Percentiles rank a stretch among this genome's conserved stretches.
phyloP scores from a whole-genome alignment of 305 asterid species.

The Solanum chacoense region DNA sequence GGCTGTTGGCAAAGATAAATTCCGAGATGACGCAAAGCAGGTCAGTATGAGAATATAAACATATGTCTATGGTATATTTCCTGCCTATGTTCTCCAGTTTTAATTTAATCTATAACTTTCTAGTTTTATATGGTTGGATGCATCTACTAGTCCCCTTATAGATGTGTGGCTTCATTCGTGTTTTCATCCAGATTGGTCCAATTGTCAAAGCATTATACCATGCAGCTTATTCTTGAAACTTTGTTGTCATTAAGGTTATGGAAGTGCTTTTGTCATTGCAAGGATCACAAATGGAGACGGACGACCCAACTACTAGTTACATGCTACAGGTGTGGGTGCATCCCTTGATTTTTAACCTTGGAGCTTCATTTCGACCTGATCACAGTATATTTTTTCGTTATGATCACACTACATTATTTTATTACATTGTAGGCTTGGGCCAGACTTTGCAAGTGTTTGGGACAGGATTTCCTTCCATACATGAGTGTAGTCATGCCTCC shows the following conservation, averaged over 20 bases:
- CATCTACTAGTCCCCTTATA: not conserved
- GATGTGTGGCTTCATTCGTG: not conserved
- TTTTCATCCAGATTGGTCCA: not conserved
- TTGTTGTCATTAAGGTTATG: constrained; percentile 15
- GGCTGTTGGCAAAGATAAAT: constrained; percentile 21
- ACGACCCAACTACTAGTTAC: constrained; percentile 26
- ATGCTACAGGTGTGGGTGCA: constrained; percentile 15
- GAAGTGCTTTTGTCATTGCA: constrained; percentile 22
- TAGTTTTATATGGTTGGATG: not conserved
- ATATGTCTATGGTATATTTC: not conserved
- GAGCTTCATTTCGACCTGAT: not conserved
- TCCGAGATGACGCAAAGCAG: constrained; percentile 21
- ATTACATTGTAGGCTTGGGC: constrained; percentile 85
- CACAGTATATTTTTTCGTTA: not conserved
- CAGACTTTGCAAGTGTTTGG: constrained; percentile 95
- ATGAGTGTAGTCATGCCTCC: constrained; percentile 99
- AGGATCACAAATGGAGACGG: constrained; percentile 23
- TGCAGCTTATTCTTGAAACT: not conserved
- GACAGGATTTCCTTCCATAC: constrained; percentile 96
- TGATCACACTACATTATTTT: not conserved
- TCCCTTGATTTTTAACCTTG: not conserved
- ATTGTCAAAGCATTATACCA: not conserved
- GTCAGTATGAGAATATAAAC: not conserved
- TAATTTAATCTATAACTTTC: not conserved
- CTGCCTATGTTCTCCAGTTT: not conserved